These are phyloP conservation scores for Trichaptum fuscoviolaceum DNA, from an alignment of 768 basidiomycete genomes.

Conservation along the genomic window DNA sequence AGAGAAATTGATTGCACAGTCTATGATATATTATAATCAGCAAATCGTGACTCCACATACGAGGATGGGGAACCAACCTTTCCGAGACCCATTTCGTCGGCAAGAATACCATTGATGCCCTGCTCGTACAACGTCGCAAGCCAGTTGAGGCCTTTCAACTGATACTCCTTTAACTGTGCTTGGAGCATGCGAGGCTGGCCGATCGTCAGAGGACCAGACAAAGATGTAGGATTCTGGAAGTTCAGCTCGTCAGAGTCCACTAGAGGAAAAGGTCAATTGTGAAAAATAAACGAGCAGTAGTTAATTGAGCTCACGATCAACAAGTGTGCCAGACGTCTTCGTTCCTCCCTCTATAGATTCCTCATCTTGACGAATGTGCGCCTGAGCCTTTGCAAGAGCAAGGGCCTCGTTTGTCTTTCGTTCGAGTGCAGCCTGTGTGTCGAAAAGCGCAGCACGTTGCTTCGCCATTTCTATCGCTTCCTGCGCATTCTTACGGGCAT, in stretches of 20 bases:
- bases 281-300: not conserved
- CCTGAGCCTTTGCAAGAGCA: conserved; percentile 54
- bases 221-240: conserved; percentile 96
- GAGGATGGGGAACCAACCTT: conserved; percentile 44
- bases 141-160: conserved; percentile 97
- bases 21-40: conserved; percentile 29
- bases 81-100: conserved; percentile 97
- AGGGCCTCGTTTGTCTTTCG: conserved; percentile 77
- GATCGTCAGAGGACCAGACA: conserved; percentile 79
- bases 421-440: conserved; percentile 73
- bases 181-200: conserved; percentile 94
- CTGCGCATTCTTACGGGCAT: conserved; percentile 86
- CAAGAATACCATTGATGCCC: conserved; percentile 98
- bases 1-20: conserved; percentile 98
- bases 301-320: conserved; percentile 56
- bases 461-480: conserved; percentile 78
- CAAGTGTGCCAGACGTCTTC: conserved; percentile 34
- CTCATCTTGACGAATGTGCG: conserved; percentile 38
- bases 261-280: conserved; percentile 23
- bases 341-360: conserved; percentile 31
- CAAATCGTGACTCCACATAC: not conserved
- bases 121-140: conserved; percentile 96
- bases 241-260: conserved; percentile 97
- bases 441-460: conserved; percentile 79
- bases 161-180: conserved; percentile 97